phyloP scores from a whole-genome alignment of 2,329 filamentous ascomycete genomes.

The Fusarium sp. region DNA sequence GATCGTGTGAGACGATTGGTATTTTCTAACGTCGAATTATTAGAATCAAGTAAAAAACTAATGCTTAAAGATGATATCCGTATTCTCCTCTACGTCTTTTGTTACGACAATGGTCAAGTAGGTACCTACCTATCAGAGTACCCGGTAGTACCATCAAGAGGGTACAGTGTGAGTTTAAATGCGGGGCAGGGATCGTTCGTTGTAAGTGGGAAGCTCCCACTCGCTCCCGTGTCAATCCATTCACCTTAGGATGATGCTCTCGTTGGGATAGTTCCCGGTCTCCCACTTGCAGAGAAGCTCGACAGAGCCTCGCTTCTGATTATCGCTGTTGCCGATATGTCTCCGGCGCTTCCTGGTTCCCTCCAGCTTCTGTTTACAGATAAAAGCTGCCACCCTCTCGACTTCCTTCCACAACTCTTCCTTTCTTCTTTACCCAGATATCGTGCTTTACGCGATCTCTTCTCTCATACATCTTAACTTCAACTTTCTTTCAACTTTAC shows the following conservation, averaged over 20 bases:
- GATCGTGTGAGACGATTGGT: background rate
- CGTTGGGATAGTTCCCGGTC: constrained; percentile 30
- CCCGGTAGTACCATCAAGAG: constrained; percentile 9
- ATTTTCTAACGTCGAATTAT: background rate
- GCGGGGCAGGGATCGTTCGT: constrained; percentile 24
- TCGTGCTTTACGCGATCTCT: constrained; percentile 41
- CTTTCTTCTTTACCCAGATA: constrained; percentile 37
- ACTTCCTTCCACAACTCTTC: constrained; percentile 20
- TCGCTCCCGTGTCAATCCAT: constrained; percentile 7
- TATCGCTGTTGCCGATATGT: constrained; percentile 20
- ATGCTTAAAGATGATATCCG: background rate
- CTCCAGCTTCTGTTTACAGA: constrained; percentile 25
- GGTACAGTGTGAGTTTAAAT: constrained; percentile 32
- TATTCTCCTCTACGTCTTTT: no score
- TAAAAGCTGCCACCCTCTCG: constrained; percentile 39
- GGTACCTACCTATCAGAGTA: background rate
- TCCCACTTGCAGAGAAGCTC: constrained; percentile 13
- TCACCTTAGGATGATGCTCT: no score
- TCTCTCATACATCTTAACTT: constrained; percentile 4
- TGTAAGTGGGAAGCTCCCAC: constrained; percentile 24
- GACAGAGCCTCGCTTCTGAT: constrained; percentile 32
- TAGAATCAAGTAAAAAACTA: background rate
- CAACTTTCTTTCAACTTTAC: constrained; percentile 9
- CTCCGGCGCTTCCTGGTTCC: constrained; percentile 30
- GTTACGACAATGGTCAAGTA: background rate